Conservation (phyloP, 2,329 filamentous ascomycete genomes). For the Cercospora sojina region DNA sequence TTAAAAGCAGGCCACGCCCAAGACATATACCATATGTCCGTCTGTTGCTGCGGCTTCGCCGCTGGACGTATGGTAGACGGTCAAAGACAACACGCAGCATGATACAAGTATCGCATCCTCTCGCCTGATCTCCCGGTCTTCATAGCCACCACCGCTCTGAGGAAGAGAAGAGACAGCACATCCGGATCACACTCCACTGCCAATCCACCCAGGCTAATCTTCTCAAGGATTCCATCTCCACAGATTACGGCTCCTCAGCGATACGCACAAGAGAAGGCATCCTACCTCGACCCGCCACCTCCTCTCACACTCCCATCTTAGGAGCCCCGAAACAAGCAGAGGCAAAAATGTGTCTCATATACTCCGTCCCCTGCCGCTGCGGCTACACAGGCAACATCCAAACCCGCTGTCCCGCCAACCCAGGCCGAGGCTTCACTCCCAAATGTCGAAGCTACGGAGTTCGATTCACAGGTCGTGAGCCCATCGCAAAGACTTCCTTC, state of each 20-base stretch:
- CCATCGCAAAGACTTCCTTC: neutral
- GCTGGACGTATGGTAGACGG: neutral
- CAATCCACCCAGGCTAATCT: neutral
- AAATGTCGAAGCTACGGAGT: neutral
- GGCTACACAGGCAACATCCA: neutral
- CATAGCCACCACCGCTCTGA: neutral
- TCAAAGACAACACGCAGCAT: neutral
- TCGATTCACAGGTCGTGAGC: neutral
- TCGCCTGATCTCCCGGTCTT: neutral
- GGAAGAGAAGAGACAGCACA: neutral
- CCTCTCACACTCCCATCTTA: neutral
- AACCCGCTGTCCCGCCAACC: slow-evolving; percentile 11
- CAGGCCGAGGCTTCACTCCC: slow-evolving; percentile 6
- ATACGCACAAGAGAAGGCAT: neutral
- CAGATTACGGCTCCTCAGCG: neutral
- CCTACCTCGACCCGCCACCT: neutral
- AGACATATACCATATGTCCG: neutral
- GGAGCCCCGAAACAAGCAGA: neutral
- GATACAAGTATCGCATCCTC: neutral
- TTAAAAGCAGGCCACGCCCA: neutral
- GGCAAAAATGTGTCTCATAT: slow-evolving; percentile 5
- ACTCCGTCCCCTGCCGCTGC: slow-evolving; percentile 11
- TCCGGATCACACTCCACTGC: neutral
- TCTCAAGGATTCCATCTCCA: neutral
- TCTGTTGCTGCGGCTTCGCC: neutral